A percentile compares a stretch with the other conserved stretches of the same genome.
phyloP scores from a whole-genome alignment of 2,329 filamentous ascomycete genomes.

The Graphilbum sp. region DNA sequence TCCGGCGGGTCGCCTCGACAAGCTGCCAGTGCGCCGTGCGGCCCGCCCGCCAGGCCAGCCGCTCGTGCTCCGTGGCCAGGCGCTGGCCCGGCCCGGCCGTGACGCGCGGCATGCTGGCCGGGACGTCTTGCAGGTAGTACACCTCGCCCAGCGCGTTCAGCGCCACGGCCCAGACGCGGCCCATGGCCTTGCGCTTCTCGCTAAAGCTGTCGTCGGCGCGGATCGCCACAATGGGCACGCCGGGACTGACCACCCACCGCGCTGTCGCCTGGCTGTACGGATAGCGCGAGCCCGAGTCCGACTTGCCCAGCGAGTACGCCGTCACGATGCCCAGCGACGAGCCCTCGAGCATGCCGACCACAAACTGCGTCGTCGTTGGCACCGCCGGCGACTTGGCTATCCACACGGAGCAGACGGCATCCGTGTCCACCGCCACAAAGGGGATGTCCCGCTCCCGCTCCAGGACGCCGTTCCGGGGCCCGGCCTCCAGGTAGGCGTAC shows the following conservation, averaged over 20 bases:
- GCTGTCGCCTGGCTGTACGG: conserved; percentile 66
- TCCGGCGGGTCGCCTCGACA: conserved; percentile 59
- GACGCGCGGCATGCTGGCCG: conserved; percentile 19
- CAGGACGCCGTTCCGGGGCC: conserved; percentile 37
- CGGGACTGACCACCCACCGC: conserved; percentile 80
- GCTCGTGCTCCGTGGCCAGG: conserved; percentile 6
- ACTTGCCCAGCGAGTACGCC: conserved; percentile 57
- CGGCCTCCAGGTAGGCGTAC: conserved; percentile 45
- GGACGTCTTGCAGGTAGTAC: conserved; percentile 64
- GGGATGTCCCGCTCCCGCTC: conserved; percentile 60
- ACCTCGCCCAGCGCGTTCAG: conserved; percentile 87
- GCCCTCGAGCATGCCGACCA: conserved; percentile 69
- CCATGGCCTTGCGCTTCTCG: conserved; percentile 47
- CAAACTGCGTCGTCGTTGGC: conserved; percentile 54
- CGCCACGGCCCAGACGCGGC: conserved; percentile 78
- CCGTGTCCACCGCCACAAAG: conserved; percentile 49
- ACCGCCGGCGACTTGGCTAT: conserved; percentile 68
- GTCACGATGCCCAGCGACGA: conserved; percentile 73
- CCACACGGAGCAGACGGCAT: conserved; percentile 70
- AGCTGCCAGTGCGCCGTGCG: conserved; percentile 68
- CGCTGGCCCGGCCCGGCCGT: background rate
- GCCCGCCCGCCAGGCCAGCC: conserved; percentile 64
- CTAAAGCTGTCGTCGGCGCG: conserved; percentile 73
- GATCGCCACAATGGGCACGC: conserved; percentile 70
- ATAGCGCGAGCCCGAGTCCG: conserved; percentile 42